Conservation (phyloP, 1,284 basidiomycete species). For the Cutaneotrichosporon sp. region DNA sequence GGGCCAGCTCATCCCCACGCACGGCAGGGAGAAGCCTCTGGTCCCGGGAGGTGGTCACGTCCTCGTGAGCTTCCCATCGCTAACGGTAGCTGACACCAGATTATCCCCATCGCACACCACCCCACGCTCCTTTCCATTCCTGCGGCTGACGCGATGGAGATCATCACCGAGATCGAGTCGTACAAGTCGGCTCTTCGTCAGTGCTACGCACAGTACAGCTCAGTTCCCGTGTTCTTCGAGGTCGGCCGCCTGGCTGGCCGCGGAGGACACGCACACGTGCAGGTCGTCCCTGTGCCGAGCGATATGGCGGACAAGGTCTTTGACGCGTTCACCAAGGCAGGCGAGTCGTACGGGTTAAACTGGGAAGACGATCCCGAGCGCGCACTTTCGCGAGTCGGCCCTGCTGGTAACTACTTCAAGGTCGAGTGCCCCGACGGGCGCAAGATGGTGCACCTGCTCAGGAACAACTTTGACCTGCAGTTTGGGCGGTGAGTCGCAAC, state of each 20-base stretch:
- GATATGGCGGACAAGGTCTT: constrained; percentile 65
- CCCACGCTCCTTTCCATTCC: constrained; percentile 68
- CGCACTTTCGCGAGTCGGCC: constrained; percentile 58
- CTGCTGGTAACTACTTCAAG: constrained; percentile 73
- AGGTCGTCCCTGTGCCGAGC: constrained; percentile 76
- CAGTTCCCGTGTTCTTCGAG: constrained; percentile 76
- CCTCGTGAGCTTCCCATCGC: constrained; percentile 54
- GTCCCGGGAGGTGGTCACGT: constrained; percentile 93
- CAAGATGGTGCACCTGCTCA: constrained; percentile 79
- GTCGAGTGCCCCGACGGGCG: constrained; percentile 85
- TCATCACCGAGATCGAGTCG: constrained; percentile 75
- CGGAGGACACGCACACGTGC: constrained; percentile 92
- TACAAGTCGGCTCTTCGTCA: constrained; percentile 73
- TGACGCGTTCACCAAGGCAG: constrained; percentile 67
- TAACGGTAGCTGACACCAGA: constrained; percentile 43
- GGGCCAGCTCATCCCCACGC: constrained; percentile 82
- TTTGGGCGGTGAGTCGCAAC: constrained; percentile 77
- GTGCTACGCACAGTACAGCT: constrained; percentile 69
- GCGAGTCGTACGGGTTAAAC: constrained; percentile 64
- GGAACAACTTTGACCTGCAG: constrained; percentile 80
- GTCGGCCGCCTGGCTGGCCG: constrained; percentile 76
- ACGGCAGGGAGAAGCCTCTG: constrained; percentile 53
- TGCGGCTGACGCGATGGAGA: constrained; percentile 68
- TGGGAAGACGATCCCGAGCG: constrained; percentile 63
- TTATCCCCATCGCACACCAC: constrained; percentile 75